phyloP scores from a whole-genome alignment of 495 filamentous ascomycete genomes.

The Penicillium mononematosum region DNA sequence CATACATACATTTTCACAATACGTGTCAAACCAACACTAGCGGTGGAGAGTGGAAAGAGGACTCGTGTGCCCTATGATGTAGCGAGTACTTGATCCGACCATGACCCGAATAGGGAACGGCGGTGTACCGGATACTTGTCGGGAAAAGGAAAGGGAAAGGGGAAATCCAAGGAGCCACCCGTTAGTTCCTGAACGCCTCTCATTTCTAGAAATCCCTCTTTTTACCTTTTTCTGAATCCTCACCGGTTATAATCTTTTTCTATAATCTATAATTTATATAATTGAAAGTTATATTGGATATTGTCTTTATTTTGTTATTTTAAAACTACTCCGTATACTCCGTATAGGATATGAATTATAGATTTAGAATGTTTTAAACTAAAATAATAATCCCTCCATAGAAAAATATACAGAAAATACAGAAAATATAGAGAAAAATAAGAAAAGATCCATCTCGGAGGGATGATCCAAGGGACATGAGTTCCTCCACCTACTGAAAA shows the following conservation, averaged over 20 bases:
- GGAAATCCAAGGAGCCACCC: conserved; percentile 6
- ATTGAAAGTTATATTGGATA: not conserved
- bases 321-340: no score
- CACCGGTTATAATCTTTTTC: not conserved
- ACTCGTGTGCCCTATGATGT: not conserved
- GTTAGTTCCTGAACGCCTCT: conserved; percentile 9
- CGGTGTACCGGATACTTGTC: conserved; percentile 14
- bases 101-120: conserved; percentile 1
- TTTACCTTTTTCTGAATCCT: not conserved
- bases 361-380: no score
- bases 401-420: no score
- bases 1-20: not conserved
- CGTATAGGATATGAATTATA: not conserved
- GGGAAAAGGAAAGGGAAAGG: conserved; percentile 7
- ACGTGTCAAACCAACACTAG: conserved; percentile 6
- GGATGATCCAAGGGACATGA: conserved; percentile 28
- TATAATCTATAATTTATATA: conserved; percentile 1
- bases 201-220: conserved; percentile 11
- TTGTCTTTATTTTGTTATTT: not conserved
- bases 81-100: conserved; percentile 12
- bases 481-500: conserved; percentile 26
- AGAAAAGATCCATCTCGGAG: conserved; percentile 5
- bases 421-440: not conserved
- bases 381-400: no score
- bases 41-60: not conserved